These are phyloP conservation scores for Parascedosporium putredinis DNA, from an alignment of 2,329 filamentous ascomycete species.

Conservation along the genomic window DNA sequence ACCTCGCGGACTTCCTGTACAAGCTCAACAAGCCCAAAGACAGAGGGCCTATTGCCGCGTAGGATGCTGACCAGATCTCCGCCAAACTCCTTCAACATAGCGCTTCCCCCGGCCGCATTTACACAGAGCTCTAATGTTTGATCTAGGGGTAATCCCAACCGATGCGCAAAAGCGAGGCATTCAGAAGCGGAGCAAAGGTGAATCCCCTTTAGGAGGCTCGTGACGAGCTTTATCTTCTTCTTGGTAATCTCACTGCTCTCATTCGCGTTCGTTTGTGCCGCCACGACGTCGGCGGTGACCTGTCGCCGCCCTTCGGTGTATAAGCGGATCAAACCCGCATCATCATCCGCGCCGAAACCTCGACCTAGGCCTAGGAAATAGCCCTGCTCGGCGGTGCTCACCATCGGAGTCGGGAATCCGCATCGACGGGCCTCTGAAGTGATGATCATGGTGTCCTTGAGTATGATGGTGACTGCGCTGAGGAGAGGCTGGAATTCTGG, in stretches of 20 bases:
- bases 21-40: constrained; percentile 19
- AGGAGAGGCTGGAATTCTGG: constrained; percentile 42
- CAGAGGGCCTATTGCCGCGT: constrained; percentile 15
- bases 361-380: constrained; percentile 50
- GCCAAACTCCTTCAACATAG: constrained; percentile 25
- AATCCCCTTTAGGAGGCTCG: constrained; percentile 30
- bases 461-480: constrained; percentile 48
- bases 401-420: constrained; percentile 50
- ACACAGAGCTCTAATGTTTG: constrained; percentile 34
- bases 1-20: constrained; percentile 23
- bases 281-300: constrained; percentile 19
- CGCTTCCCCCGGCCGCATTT: constrained; percentile 33
- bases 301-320: constrained; percentile 28
- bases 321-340: constrained; percentile 30
- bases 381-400: constrained; percentile 52
- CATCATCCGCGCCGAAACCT: constrained; percentile 38
- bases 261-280: constrained; percentile 18
- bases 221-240: constrained; percentile 26
- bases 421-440: constrained; percentile 50
- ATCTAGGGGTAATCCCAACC: constrained; percentile 31
- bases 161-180: constrained; percentile 29
- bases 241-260: no score
- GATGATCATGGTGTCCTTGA: constrained; percentile 56
- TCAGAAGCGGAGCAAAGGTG: constrained; percentile 33
- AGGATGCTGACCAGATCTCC: constrained; percentile 27